Base-by-base conservation (phyloP, 1,284 basidiomycete species). In the Rhizopogon hawkerae region DNA sequence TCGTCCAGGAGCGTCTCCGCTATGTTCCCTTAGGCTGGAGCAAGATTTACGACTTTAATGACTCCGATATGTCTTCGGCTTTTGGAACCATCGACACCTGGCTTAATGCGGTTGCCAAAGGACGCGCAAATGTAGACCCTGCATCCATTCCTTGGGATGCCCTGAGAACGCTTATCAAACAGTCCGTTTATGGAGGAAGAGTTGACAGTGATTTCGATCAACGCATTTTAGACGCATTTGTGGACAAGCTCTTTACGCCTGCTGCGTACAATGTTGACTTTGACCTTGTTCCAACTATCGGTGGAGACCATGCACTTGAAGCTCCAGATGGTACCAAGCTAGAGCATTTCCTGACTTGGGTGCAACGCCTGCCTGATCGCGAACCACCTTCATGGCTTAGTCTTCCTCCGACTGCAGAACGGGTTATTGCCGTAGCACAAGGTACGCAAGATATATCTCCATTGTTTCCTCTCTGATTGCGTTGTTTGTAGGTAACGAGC, bases 11-110 rank as follows among this genome's bases (percentile, higher is more conserved):
- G 67, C 90, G 94, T 56, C 75, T 97, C 21, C 89, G 94, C 37
- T 97, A 96, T 64, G 88, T 87, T 7, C 94, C 94, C 4, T 75
- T 98, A 21, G 93, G 94, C 0, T 98, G 93, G 92, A 92, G 87
- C 63, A 92, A 96, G 70, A 77, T 78, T 0, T 97, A 97, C 69
- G 94, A 97, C 66, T 97, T 97, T 78, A 97, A 97, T 67, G 92
- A 97, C 64, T 95, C 94, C 3, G 94, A 98, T 63, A 88, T 95
- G 78, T 81, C 85, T n/a, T 88, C 93, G 9, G 92, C 93, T 0
- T 86, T 92, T 65, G 79, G 78, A 42, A 94, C 90, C 9, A 95
- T 97, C 62, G 92, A 96, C 61, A 75, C 82, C 1, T 97, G 93
- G 92, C 75, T 96, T 48, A 78, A 75, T 48, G 68, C 78, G 0